These are phyloP conservation scores for Elsinoe australis DNA, from an alignment of 2,329 filamentous ascomycete genomes.

Conservation along the genomic window DNA sequence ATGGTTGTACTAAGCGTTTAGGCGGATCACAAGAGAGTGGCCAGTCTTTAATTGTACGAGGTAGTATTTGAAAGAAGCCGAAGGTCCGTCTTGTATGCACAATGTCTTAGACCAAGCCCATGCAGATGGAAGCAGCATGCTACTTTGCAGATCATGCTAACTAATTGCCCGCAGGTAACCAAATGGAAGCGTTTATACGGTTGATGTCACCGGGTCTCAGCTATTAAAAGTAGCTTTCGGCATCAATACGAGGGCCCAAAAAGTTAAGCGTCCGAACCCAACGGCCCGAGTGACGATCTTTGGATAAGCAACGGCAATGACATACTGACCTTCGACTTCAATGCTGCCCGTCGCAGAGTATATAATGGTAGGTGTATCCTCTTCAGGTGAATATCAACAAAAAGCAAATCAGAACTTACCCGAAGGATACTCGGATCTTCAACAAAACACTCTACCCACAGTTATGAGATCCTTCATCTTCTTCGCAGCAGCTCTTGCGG, in stretches of 20 bases:
- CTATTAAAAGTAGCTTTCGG: background rate
- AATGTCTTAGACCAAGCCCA: no score
- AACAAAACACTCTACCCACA: no score
- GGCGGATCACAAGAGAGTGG: no score
- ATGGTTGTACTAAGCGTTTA: no score
- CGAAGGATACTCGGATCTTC: no score
- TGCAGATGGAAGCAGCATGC: no score
- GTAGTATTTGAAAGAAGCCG: no score
- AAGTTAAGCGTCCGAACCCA: background rate
- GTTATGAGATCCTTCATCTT: background rate
- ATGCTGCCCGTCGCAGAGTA: background rate
- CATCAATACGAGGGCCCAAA: constrained; percentile 1
- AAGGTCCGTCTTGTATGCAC: no score
- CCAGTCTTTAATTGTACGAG: no score
- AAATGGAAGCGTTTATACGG: background rate
- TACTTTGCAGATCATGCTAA: background rate
- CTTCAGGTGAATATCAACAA: background rate
- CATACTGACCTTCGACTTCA: background rate
- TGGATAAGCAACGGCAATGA: background rate
- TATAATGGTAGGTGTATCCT: background rate
- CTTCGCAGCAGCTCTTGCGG: background rate
- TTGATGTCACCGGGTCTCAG: constrained; percentile 8
- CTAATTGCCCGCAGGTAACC: no score
- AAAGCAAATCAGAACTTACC: no score
- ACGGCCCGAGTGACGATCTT: constrained; percentile 1